A percentile compares a stretch with the other conserved stretches of the same genome.
Conservation (phyloP, 2,329 filamentous ascomycete species). For the Exophiala aquamarina region DNA sequence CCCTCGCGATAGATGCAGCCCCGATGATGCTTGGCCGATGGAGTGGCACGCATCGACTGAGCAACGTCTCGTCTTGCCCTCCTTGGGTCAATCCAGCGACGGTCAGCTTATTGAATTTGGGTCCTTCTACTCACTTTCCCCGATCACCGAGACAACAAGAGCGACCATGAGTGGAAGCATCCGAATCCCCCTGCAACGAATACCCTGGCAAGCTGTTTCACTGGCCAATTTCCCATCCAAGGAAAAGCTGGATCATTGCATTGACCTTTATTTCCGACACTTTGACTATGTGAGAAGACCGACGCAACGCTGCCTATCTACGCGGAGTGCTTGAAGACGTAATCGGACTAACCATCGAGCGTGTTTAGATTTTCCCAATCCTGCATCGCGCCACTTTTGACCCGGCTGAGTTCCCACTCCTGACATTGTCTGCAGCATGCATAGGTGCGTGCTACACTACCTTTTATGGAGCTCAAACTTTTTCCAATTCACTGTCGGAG, state of each 20-base stretch:
- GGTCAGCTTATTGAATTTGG: not conserved
- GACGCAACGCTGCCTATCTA: too few relatives aligned
- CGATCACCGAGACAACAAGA: not conserved
- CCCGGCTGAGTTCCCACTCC: not conserved
- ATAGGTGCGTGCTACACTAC: constrained; percentile 13
- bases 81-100: not conserved
- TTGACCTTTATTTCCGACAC: constrained; percentile 12
- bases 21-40: not conserved
- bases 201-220: not conserved
- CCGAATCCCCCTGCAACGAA: not conserved
- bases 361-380: too few relatives aligned
- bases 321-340: too few relatives aligned
- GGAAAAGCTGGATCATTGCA: constrained; percentile 11
- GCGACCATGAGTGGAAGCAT: not conserved
- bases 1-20: not conserved
- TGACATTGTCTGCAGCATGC: constrained; percentile 3
- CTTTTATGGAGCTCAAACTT: not conserved
- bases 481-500: constrained; percentile 7
- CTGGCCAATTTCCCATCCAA: constrained; percentile 3
- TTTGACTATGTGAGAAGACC: constrained; percentile 7
- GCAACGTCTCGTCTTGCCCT: not conserved
- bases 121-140: not conserved
- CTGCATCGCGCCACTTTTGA: constrained; percentile 14
- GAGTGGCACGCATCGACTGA: not conserved
- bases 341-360: too few relatives aligned